Percentiles rank a stretch among this genome's conserved stretches.
These are phyloP conservation scores for Pestalotiopsis sp. DNA, from an alignment of 2,329 filamentous ascomycete genomes.

Conservation along the genomic window DNA sequence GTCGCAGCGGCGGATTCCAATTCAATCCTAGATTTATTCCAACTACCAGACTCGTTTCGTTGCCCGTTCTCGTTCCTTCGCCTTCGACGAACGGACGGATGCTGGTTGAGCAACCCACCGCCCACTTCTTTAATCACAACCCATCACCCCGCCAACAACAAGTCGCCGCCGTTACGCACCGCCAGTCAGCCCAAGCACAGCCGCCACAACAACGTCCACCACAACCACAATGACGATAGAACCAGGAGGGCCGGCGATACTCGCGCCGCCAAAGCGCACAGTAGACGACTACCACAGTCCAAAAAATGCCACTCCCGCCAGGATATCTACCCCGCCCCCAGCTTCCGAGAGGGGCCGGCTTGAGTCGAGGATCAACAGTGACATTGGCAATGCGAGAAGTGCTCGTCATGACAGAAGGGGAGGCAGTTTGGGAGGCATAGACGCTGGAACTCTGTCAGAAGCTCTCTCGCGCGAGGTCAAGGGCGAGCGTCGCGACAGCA, in stretches of 20 bases:
- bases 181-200: not conserved
- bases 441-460: slow-evolving; percentile 52
- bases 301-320: slow-evolving; percentile 35
- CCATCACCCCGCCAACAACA: slow-evolving; percentile 1
- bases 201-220: not conserved
- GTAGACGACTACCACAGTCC: slow-evolving; percentile 37
- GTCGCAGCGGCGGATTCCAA: not conserved
- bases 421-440: slow-evolving; percentile 40
- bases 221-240: slow-evolving; percentile 36
- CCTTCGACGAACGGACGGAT: not conserved
- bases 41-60: not conserved
- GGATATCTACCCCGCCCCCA: slow-evolving; percentile 47
- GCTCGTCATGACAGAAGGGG: slow-evolving; percentile 37
- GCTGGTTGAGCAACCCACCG: not conserved
- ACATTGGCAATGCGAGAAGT: slow-evolving; percentile 35
- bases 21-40: not conserved
- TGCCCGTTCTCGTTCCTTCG: not conserved
- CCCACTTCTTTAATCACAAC: not conserved
- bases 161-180: not conserved
- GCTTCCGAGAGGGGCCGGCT: slow-evolving; percentile 45
- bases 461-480: slow-evolving; percentile 56
- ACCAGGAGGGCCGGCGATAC: slow-evolving; percentile 29
- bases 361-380: slow-evolving; percentile 43
- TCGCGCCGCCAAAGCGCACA: slow-evolving; percentile 31
- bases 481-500: slow-evolving; percentile 52